These are phyloP conservation scores for Suhomyces xylopsoci DNA, from an alignment of 805 yeast genomes.

Conservation along the genomic window DNA sequence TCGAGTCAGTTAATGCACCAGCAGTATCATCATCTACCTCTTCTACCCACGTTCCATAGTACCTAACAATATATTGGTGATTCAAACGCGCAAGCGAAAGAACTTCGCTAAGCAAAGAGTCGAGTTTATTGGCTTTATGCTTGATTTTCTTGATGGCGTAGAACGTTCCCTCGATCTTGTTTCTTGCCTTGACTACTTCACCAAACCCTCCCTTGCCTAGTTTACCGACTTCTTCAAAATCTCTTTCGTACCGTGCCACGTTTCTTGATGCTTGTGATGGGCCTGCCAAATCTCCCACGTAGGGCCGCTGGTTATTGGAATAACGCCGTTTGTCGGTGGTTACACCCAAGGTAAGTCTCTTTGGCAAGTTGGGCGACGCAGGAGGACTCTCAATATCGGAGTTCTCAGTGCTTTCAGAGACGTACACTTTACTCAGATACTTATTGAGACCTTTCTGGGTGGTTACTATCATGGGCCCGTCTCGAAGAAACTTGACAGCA, in stretches of 20 bases:
- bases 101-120: constrained; percentile 85
- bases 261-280: constrained; percentile 4
- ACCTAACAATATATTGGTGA: constrained; percentile 93
- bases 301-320: constrained; percentile 19
- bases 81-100: constrained; percentile 86
- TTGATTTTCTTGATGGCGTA: constrained; percentile 92
- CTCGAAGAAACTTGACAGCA: constrained; percentile 78
- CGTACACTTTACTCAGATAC: not conserved
- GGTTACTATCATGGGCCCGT: constrained; percentile 48
- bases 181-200: constrained; percentile 95
- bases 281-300: constrained; percentile 4
- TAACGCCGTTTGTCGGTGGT: constrained; percentile 12
- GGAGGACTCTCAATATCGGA: not conserved
- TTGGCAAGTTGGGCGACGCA: not conserved
- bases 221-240: constrained; percentile 90
- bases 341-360: not conserved
- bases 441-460: not conserved
- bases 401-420: not conserved
- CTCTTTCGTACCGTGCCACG: constrained; percentile 79
- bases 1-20: constrained; percentile 16
- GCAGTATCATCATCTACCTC: constrained; percentile 45
- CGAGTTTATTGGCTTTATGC: constrained; percentile 75
- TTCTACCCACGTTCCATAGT: constrained; percentile 97
- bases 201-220: constrained; percentile 97
- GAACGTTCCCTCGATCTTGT: constrained; percentile 87